Conservation (phyloP, 73 alveolate species). For the Urostyla sp. region DNA sequence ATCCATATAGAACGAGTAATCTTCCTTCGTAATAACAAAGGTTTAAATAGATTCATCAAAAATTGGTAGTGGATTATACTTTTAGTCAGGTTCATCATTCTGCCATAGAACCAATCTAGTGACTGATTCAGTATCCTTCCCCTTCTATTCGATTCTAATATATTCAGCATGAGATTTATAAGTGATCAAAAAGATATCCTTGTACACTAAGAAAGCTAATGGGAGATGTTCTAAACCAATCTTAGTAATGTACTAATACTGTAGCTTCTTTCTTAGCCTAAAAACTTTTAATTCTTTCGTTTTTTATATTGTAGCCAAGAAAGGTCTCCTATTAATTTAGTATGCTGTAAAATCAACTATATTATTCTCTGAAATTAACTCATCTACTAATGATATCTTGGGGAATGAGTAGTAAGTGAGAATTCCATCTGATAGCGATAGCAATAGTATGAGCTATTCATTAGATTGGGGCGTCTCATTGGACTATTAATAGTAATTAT, state of each 20-base stretch:
- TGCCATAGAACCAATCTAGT: constrained; percentile 21
- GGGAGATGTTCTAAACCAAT: constrained; percentile 20
- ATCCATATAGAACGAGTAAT: constrained; percentile 62
- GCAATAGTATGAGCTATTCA: background rate
- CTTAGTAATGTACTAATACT: constrained; percentile 37
- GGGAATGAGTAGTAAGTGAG: constrained; percentile 25
- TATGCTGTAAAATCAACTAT: constrained; percentile 44
- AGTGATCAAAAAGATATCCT: constrained; percentile 36
- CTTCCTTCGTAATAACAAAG: constrained; percentile 54
- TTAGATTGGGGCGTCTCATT: background rate
- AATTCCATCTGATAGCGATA: constrained; percentile 29
- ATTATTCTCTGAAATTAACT: constrained; percentile 1
- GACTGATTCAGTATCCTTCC: constrained; percentile 18
- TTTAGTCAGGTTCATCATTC: constrained; percentile 1
- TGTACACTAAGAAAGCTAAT: constrained; percentile 17
- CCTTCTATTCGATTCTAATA: constrained; percentile 41
- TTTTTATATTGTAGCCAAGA: constrained; percentile 41
- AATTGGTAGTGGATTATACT: constrained; percentile 17
- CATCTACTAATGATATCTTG: constrained; percentile 46
- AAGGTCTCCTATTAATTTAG: background rate
- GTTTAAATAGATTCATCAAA: constrained; percentile 56
- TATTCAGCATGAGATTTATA: constrained; percentile 15
- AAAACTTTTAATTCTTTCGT: constrained; percentile 34
- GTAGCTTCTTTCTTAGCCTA: constrained; percentile 21
- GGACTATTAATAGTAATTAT: background rate